Conservation (phyloP, 2,329 filamentous ascomycete species). For the Aspergillus sp. region DNA sequence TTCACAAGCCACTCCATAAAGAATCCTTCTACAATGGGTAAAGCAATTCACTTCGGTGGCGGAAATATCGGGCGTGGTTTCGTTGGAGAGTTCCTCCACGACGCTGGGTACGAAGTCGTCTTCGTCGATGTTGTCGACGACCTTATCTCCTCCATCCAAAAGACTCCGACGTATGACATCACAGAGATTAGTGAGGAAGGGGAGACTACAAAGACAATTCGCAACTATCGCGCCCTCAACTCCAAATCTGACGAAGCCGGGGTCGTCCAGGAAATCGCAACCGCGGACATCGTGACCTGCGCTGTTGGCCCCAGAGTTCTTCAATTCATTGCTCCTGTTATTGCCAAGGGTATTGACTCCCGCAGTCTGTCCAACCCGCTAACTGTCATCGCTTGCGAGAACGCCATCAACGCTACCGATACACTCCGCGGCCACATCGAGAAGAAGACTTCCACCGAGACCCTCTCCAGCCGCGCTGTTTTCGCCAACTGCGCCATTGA, state of each 20-base stretch:
- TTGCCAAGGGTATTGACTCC: slow-evolving; percentile 87
- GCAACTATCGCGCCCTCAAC: slow-evolving; percentile 97
- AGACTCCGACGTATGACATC: slow-evolving; percentile 76
- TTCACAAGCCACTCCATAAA: background rate
- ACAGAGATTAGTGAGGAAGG: slow-evolving; percentile 88
- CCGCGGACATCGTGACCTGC: slow-evolving; percentile 90
- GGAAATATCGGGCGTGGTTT: slow-evolving; percentile 87
- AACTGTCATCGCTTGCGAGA: slow-evolving; percentile 96
- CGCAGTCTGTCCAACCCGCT: slow-evolving; percentile 68
- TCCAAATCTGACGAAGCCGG: slow-evolving; percentile 80
- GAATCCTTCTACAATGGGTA: slow-evolving; percentile 38
- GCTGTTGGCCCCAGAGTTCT: slow-evolving; percentile 95
- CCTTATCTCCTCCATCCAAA: slow-evolving; percentile 78
- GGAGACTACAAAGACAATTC: slow-evolving; percentile 77
- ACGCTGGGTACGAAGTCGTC: slow-evolving; percentile 92
- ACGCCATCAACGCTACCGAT: slow-evolving; percentile 92
- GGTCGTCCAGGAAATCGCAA: slow-evolving; percentile 79
- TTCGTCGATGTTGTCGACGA: slow-evolving; percentile 91
- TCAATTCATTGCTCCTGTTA: slow-evolving; percentile 92
- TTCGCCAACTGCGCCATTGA: slow-evolving; percentile 99
- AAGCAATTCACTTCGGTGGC: slow-evolving; percentile 81
- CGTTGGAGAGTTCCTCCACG: slow-evolving; percentile 87
- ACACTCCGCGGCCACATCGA: slow-evolving; percentile 81
- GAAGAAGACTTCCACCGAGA: slow-evolving; percentile 67
- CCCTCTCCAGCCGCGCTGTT: slow-evolving; percentile 71